Evolutionary conservation across 1,139 yeast species (phyloP).

Genomic region (Wickerhamomyces sp.): DNA sequence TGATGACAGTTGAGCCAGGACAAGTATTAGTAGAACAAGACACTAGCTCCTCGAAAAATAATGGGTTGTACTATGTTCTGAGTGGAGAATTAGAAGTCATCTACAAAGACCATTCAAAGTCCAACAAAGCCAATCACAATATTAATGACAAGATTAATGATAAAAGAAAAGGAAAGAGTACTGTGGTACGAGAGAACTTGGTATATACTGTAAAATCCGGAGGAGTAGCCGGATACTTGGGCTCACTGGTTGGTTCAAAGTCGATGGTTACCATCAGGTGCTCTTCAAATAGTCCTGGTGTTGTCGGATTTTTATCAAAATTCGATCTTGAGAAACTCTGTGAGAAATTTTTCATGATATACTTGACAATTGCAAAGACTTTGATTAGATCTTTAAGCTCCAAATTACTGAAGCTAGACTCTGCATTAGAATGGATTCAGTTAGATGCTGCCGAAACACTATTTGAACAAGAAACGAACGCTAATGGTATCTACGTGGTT

Average conservation of each 20-base stretch:
- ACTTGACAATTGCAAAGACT: slow-evolving; percentile 71
- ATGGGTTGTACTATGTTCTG: slow-evolving; percentile 76
- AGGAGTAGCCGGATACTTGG: slow-evolving; percentile 83
- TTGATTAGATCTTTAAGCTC: slow-evolving; percentile 63
- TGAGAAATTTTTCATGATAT: slow-evolving; percentile 73
- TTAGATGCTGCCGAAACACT: slow-evolving; percentile 78
- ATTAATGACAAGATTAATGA: too few relatives aligned
- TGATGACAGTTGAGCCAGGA: slow-evolving; percentile 52
- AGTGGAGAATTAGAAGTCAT: slow-evolving; percentile 71
- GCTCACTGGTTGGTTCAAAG: slow-evolving; percentile 73
- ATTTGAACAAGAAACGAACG: slow-evolving; percentile 78
- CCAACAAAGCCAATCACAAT: not conserved
- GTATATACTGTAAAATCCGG: slow-evolving; percentile 68
- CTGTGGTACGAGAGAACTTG: slow-evolving; percentile 30
- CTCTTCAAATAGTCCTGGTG: slow-evolving; percentile 44
- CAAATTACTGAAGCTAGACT: slow-evolving; percentile 72
- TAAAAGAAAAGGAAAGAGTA: not conserved
- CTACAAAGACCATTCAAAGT: slow-evolving; percentile 22
- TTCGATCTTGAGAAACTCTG: slow-evolving; percentile 58
- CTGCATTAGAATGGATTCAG: slow-evolving; percentile 94
- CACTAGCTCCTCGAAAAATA: slow-evolving; percentile 39
- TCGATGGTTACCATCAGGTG: slow-evolving; percentile 68
- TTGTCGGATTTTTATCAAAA: slow-evolving; percentile 71
- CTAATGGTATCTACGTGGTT: slow-evolving; percentile 90
- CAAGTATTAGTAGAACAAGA: slow-evolving; percentile 59